Percentiles rank a stretch among this genome's conserved stretches.
phyloP scores from a whole-genome alignment of 2,329 filamentous ascomycete species.

The Pseudopithomyces chartarum region DNA sequence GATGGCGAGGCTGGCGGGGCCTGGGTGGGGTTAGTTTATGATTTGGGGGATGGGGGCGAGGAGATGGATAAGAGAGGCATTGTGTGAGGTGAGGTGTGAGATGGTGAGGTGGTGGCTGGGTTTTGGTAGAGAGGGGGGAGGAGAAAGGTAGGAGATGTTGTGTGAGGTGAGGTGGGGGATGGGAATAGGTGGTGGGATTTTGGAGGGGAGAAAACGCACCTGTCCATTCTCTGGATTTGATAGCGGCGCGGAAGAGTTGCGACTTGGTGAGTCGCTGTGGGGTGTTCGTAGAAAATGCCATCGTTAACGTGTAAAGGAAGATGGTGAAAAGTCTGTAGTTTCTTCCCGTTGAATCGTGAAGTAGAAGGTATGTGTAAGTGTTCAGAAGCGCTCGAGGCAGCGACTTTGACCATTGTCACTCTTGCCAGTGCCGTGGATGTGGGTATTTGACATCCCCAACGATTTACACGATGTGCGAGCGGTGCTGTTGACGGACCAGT shows the following conservation, averaged over 20 bases:
- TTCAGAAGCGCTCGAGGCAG: not conserved
- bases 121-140: not conserved
- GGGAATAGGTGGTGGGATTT: too few relatives aligned
- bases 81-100: not conserved
- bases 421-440: not conserved
- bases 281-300: not conserved
- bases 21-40: not conserved
- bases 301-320: not conserved
- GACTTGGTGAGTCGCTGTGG: not conserved
- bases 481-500: too few relatives aligned
- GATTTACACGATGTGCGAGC: too few relatives aligned
- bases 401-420: too few relatives aligned
- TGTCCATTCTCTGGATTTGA: not conserved
- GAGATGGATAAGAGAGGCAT: not conserved
- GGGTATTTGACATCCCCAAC: not conserved
- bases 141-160: not conserved
- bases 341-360: too few relatives aligned
- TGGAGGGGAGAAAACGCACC: not conserved
- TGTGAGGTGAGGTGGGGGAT: not conserved
- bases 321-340: too few relatives aligned
- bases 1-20: not conserved
- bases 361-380: not conserved
- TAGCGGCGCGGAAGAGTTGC: too few relatives aligned
- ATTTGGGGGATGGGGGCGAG: not conserved
- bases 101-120: not conserved